phyloP scores from a whole-genome alignment of 2,329 filamentous ascomycete species.

The Hypoxylon sp. region DNA sequence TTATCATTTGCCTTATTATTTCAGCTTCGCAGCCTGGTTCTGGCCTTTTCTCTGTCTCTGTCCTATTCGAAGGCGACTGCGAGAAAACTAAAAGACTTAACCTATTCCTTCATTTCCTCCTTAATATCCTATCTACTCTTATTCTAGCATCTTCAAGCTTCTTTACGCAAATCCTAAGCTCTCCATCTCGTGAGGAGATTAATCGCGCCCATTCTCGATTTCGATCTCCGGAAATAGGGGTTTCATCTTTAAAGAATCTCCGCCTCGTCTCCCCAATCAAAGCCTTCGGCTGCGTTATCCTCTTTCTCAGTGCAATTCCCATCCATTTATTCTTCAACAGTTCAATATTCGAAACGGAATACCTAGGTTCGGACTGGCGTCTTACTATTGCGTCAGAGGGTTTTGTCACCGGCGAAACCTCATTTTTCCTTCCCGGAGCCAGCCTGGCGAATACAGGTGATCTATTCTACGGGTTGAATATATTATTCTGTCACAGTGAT shows the following conservation, averaged over 20 bases:
- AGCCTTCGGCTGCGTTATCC: slow-evolving; percentile 30
- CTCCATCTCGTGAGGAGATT: slow-evolving; percentile 58
- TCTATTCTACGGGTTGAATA: background rate
- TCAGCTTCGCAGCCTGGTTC: background rate
- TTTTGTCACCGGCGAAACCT: background rate
- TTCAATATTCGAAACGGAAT: slow-evolving; percentile 14
- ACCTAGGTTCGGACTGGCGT: slow-evolving; percentile 7
- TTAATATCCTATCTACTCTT: slow-evolving; percentile 1
- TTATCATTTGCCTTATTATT: background rate
- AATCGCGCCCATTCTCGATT: slow-evolving; percentile 54
- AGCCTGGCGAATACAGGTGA: slow-evolving; percentile 5
- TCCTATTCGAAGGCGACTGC: slow-evolving; percentile 3
- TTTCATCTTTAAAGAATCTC: slow-evolving; percentile 52
- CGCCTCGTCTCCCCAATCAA: slow-evolving; percentile 33
- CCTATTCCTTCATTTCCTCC: background rate
- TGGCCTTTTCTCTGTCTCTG: background rate
- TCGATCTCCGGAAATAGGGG: slow-evolving; percentile 55
- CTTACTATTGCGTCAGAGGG: slow-evolving; percentile 12
- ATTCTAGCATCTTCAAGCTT: background rate
- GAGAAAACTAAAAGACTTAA: background rate
- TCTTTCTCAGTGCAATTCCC: slow-evolving; percentile 39
- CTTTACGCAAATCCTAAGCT: slow-evolving; percentile 56
- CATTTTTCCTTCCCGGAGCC: slow-evolving; percentile 19
- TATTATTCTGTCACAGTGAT: background rate
- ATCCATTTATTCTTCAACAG: slow-evolving; percentile 41